These are phyloP conservation scores for Aspergillus wentii DNA, from an alignment of 495 filamentous ascomycete species.

Conservation along the genomic window DNA sequence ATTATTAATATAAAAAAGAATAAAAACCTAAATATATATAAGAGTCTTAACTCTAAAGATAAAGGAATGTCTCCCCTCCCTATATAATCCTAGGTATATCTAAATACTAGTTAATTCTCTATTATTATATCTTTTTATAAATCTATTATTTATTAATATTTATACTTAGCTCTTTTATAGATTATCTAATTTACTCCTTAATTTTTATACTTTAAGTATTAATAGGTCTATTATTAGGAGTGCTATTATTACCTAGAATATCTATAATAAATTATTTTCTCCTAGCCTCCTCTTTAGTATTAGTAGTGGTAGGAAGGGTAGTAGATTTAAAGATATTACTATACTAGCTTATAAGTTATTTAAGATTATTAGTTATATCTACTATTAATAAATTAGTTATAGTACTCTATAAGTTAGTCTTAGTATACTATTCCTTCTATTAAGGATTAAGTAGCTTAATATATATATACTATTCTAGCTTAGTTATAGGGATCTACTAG, in stretches of 20 bases:
- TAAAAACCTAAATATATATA: neutral
- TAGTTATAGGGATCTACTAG: conserved; percentile 77
- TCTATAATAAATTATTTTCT: conserved; percentile 66
- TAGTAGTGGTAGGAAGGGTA: conserved; percentile 15
- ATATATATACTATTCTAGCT: conserved; percentile 90
- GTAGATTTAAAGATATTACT: conserved; percentile 80
- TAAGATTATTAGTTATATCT: conserved; percentile 90
- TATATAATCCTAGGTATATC: too few species aligned
- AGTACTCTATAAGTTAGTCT: conserved; percentile 74
- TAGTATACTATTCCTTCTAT: conserved; percentile 93
- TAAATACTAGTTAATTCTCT: too few species aligned
- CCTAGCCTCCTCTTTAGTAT: conserved; percentile 64
- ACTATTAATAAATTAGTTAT: conserved; percentile 82
- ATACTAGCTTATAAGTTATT: conserved; percentile 90
- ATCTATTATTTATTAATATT: too few species aligned
- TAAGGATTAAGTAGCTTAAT: conserved; percentile 93
- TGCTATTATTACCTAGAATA: neutral
- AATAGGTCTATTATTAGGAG: conserved; percentile 18
- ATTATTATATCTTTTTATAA: too few species aligned
- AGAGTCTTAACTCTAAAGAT: neutral
- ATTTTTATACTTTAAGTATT: conserved; percentile 42
- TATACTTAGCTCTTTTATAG: conserved; percentile 35
- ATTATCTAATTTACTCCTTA: conserved; percentile 48
- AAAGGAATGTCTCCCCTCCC: neutral
- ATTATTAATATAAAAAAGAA: neutral